A percentile compares a stretch with the other conserved stretches of the same genome.
These are phyloP conservation scores for Ophioceras dolichostomum DNA, from an alignment of 2,329 filamentous ascomycete species.

Conservation along the genomic window DNA sequence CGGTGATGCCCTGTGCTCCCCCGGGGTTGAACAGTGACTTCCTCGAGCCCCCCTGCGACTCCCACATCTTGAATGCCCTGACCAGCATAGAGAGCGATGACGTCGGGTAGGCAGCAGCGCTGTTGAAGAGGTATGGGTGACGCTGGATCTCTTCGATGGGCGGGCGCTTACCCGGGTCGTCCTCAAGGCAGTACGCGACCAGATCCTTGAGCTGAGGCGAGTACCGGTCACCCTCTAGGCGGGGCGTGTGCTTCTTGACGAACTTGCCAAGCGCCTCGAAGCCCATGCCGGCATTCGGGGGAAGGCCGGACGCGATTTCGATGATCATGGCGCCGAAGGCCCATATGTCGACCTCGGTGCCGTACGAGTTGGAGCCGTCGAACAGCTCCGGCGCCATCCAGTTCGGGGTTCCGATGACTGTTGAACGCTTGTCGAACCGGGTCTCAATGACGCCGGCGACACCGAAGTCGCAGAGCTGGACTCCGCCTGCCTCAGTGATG, in stretches of 20 bases:
- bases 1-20: conserved; percentile 41
- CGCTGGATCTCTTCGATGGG: conserved; percentile 56
- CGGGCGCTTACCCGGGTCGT: conserved; percentile 56
- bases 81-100: conserved; percentile 53
- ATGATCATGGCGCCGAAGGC: conserved; percentile 72
- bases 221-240: conserved; percentile 60
- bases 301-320: conserved; percentile 68
- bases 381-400: conserved; percentile 82
- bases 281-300: conserved; percentile 52
- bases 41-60: conserved; percentile 58
- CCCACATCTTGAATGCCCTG: conserved; percentile 63
- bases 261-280: conserved; percentile 41
- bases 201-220: conserved; percentile 57
- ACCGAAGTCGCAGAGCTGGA: conserved; percentile 78
- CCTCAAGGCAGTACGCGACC: conserved; percentile 60
- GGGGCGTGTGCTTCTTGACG: conserved; percentile 49
- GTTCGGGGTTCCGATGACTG: conserved; percentile 70
- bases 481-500: conserved; percentile 61
- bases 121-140: conserved; percentile 57
- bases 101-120: conserved; percentile 49
- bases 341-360: conserved; percentile 71
- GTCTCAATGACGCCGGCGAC: conserved; percentile 68
- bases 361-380: conserved; percentile 47
- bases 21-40: conserved; percentile 49
- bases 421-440: conserved; percentile 64